Evolutionary conservation across 352 stramenopile species (phyloP).

Genomic region (Phytophthora cactorum): DNA sequence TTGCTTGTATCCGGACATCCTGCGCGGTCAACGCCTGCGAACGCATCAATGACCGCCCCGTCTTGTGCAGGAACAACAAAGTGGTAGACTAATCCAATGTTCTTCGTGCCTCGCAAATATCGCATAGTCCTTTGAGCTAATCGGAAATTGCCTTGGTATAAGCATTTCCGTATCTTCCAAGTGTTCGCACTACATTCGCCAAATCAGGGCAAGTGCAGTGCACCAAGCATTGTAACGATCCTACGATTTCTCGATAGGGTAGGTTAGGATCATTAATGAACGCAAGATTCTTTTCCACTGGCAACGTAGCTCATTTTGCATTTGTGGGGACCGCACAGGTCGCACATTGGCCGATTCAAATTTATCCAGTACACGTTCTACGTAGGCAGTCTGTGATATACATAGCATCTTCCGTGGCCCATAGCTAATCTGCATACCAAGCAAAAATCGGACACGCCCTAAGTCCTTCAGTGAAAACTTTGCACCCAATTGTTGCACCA

Average conservation of each 20-base stretch:
- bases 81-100: conserved; percentile 9
- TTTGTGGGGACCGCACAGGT: conserved; percentile 1
- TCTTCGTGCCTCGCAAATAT: conserved; percentile 5
- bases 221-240: not conserved
- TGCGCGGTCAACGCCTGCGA: not conserved
- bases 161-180: conserved; percentile 1
- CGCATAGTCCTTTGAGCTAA: conserved; percentile 6
- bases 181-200: conserved; percentile 8
- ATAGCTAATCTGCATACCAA: conserved; percentile 7
- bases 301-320: conserved; percentile 13
- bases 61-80: not conserved
- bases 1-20: conserved; percentile 8
- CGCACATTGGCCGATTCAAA: conserved; percentile 1
- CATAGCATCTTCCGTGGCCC: conserved; percentile 1
- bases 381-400: conserved; percentile 8
- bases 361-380: not conserved
- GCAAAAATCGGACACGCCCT: not conserved
- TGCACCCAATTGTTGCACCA: not conserved
- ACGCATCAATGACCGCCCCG: conserved; percentile 4
- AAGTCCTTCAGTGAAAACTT: conserved; percentile 10
- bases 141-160: conserved; percentile 15
- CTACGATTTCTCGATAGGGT: conserved; percentile 4
- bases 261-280: conserved; percentile 3
- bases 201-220: conserved; percentile 5
- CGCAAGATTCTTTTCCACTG: not conserved